Evolutionary conservation across 306 rosid species (phyloP).

Genomic region (Myrica gale): DNA sequence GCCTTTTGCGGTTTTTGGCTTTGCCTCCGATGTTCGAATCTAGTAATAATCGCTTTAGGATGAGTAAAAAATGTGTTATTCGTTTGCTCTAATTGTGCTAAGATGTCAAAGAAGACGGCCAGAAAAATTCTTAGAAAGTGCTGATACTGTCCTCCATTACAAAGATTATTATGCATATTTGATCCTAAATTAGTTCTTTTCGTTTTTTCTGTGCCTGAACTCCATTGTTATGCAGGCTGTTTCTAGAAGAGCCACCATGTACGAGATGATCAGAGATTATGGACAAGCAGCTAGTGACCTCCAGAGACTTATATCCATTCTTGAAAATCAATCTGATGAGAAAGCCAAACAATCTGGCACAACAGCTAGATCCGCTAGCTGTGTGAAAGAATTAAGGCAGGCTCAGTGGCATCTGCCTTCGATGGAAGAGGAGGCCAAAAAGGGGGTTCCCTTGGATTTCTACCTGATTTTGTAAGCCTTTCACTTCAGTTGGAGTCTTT

Average conservation of each 20-base stretch:
- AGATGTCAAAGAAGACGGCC: background rate
- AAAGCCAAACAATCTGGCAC: constrained; percentile 44
- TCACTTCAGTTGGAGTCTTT: constrained; percentile 20
- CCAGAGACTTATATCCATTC: constrained; percentile 51
- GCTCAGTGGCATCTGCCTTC: constrained; percentile 50
- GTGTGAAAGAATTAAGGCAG: constrained; percentile 59
- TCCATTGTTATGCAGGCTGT: constrained; percentile 57
- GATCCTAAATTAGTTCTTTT: background rate
- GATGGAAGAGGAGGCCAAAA: constrained; percentile 73
- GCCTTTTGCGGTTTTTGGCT: background rate
- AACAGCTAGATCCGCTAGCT: constrained; percentile 50
- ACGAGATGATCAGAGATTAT: constrained; percentile 82
- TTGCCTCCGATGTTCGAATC: background rate
- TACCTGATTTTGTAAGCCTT: constrained; percentile 84
- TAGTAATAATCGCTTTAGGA: background rate
- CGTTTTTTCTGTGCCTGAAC: constrained; percentile 20
- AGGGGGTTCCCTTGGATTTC: constrained; percentile 60
- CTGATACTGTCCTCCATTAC: background rate
- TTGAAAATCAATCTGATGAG: constrained; percentile 61
- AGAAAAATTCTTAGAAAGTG: background rate
- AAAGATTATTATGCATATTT: background rate
- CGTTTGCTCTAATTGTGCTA: background rate
- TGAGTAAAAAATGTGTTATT: background rate
- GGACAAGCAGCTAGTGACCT: constrained; percentile 74
- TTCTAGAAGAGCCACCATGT: constrained; percentile 85